Evolutionary conservation across 73 alveolate species (phyloP), one percentile per base, ranked within the genome.

Genomic region (Diophrys appendiculata): DNA sequence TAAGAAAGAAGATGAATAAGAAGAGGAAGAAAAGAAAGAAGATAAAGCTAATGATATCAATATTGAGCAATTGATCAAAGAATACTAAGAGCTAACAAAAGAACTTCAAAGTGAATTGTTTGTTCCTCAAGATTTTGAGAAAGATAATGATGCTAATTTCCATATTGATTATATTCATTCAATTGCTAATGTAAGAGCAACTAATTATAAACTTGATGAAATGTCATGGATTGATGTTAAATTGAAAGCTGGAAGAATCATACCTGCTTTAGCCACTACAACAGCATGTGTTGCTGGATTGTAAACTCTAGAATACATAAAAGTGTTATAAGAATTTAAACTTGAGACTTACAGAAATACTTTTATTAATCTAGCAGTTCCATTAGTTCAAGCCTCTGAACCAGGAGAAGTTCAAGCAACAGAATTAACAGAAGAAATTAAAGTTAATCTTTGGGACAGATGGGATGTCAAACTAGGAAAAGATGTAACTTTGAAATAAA

Each of bases 191-290:
- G 79, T 95, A 73, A 82, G 99, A 82, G 86, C 98, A 30, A 35
- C 73, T 32, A 96, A 96, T 88, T 96, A 96, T 87, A 77, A 87
- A 18, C 75, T 96, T 67, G 94, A 87, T 31, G 91, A 93, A 11
- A 88, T 91, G 87, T 97, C 94, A 75, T 96, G 99, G 99, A 77
- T 96, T 28, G 86, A 94, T 30, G 96, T 94, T 25, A 96, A 96
- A 79, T 69, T 96, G 65, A 96, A 92, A 76, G 99, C 98, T n/a
- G 99, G 98, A 43, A 87, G 95, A 88, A 96, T 96, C 56, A 93
- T 94, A 27, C 99, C 99, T 11, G 99, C 99, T 27, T 84, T 96
- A 73, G 90, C 97, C 3, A 96, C 98, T 52, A 96, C 99, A 30
- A 96, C 98, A 5, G 88, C 99, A 11, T 81, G 92, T 14, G 93